Percentiles rank a stretch among this genome's conserved stretches.
These are phyloP conservation scores for Cyclanthera cordifolia DNA, from an alignment of 306 rosid species.

Conservation along the genomic window DNA sequence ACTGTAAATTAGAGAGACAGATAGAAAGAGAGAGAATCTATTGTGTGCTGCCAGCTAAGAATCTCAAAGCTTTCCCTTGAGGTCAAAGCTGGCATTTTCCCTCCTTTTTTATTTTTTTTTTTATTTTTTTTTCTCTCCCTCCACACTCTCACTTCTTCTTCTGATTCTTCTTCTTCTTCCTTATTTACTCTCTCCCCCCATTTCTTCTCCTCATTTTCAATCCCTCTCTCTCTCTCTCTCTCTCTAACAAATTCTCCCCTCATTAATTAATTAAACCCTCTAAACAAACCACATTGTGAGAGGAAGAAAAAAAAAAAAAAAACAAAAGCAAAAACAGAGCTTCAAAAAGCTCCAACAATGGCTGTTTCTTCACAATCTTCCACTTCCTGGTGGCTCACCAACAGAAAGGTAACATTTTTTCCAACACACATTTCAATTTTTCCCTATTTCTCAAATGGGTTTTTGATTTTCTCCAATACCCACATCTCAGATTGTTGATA, in stretches of 20 bases:
- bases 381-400: slow-evolving; percentile 76
- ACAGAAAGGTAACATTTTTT: slow-evolving; percentile 42
- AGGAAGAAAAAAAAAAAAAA: not conserved
- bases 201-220: slow-evolving; percentile 23
- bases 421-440: not conserved
- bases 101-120: slow-evolving; percentile 13
- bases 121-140: slow-evolving; percentile 13
- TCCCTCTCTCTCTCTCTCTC: slow-evolving; percentile 16
- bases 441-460: not conserved
- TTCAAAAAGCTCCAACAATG: slow-evolving; percentile 22
- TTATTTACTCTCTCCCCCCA: slow-evolving; percentile 14
- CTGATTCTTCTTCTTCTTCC: slow-evolving; percentile 19
- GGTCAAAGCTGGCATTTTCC: slow-evolving; percentile 62
- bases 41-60: slow-evolving; percentile 73
- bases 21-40: slow-evolving; percentile 28
- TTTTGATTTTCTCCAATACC: not conserved
- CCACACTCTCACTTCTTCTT: slow-evolving; percentile 12
- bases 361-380: slow-evolving; percentile 41
- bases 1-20: slow-evolving; percentile 1
- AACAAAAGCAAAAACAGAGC: not conserved
- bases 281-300: slow-evolving; percentile 20
- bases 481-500: slow-evolving; percentile 53
- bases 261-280: not conserved
- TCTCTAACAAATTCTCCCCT: slow-evolving; percentile 6
- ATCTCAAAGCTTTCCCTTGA: slow-evolving; percentile 47